Evolutionary conservation across 352 stramenopile species (phyloP), one percentile per base, ranked within the genome.

Genomic region (Phytophthora capsici): DNA sequence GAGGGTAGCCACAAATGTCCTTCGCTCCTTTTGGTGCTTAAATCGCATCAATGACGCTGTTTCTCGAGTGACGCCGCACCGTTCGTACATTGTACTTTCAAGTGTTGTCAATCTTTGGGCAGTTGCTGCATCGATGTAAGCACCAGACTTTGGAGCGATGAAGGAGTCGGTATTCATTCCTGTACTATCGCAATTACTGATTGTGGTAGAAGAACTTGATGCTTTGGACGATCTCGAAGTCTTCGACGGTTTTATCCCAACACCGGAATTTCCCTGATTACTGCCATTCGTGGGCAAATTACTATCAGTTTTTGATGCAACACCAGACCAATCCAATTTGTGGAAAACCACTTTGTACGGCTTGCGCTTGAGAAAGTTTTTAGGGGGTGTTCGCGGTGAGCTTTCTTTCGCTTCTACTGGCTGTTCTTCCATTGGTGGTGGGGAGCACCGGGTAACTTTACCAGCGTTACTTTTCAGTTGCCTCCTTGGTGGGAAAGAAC

Each of bases 311-410:
- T 88, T 87, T 14, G 82, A 70, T 2, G 54, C n/a, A 38, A 91
- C 76, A 4, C 57, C 62, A 0, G 80, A 87, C 82, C 80, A 91
- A 46, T 91, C 74, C 4, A 89, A 51, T 36, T 84, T 85, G 37
- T 74, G 65, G 36, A 91, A 89, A 6, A 91, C 80, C 19, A 89
- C 72, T 56, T 88, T 84, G 66, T 84, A 84, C 14, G 75, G 82
- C 43, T 91, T 91, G n/a, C 80, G 78, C 56, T 83, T 88, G 30
- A 91, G 69, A 52, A 91, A 91, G 7, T 62, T 52, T 41, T 58
- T 67, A 14, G 56, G 28, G 20, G 48, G 62, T 22, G 46, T 38
- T 43, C 13, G 34, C 9, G 36, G 14, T 1, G 36, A 69, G 17
- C 58, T 71, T 8, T 20, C 32, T 36, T 63, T 51, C 23, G 20